Percentiles rank a stretch among this genome's conserved stretches.
These are phyloP conservation scores for Penicillium sp. DNA, from an alignment of 2,329 filamentous ascomycete species.

Conservation along the genomic window DNA sequence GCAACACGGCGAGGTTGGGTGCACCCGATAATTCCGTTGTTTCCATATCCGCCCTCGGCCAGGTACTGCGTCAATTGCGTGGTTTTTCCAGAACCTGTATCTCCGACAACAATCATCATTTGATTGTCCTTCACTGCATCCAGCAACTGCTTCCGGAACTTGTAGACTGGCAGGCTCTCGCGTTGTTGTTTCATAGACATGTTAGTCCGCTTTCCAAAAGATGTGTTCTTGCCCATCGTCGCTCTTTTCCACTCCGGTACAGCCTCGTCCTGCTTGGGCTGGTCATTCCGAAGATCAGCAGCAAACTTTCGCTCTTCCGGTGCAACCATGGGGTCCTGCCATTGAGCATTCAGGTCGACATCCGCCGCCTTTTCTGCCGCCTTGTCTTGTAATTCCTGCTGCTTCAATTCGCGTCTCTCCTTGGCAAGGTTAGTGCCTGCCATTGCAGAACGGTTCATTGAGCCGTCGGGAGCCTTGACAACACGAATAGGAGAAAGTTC, in stretches of 20 bases:
- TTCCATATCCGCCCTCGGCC: constrained; percentile 85
- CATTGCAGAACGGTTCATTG: constrained; percentile 94
- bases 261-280: constrained; percentile 59
- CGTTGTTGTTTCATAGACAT: constrained; percentile 95
- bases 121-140: constrained; percentile 86
- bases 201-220: constrained; percentile 79
- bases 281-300: constrained; percentile 70
- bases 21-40: constrained; percentile 87
- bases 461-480: constrained; percentile 97
- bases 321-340: constrained; percentile 94
- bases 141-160: constrained; percentile 82
- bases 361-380: constrained; percentile 70
- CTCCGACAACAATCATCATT: constrained; percentile 90
- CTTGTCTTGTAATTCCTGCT: constrained; percentile 81
- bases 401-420: constrained; percentile 82
- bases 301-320: constrained; percentile 86
- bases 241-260: constrained; percentile 92
- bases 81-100: constrained; percentile 96
- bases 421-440: constrained; percentile 83
- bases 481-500: constrained; percentile 94
- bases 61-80: constrained; percentile 95
- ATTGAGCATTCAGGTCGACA: constrained; percentile 82
- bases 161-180: constrained; percentile 83
- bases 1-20: constrained; percentile 96
- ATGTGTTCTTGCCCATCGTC: constrained; percentile 73